These are phyloP conservation scores for Calocybe gangraenosa DNA, from an alignment of 768 basidiomycete species.

Conservation along the genomic window DNA sequence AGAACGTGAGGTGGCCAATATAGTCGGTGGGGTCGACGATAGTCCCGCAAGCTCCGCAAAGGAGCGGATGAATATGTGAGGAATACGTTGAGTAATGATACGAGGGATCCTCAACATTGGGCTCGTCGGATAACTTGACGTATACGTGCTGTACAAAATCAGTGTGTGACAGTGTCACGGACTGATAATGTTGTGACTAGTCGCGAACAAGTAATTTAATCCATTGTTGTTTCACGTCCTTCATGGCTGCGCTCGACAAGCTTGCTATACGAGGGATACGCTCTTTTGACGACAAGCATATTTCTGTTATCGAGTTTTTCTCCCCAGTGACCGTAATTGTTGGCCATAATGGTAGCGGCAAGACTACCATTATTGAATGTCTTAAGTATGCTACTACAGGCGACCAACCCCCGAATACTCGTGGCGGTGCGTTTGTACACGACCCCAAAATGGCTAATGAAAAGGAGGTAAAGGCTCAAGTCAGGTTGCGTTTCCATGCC, in stretches of 20 bases:
- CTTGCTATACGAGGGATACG: conserved; percentile 93
- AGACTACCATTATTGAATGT: conserved; percentile 99
- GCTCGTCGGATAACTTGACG: background rate
- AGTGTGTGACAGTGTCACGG: conserved; percentile 10
- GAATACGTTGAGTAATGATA: conserved; percentile 6
- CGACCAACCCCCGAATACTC: conserved; percentile 95
- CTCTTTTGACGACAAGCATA: conserved; percentile 93
- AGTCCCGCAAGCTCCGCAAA: conserved; percentile 21
- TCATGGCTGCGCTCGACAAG: conserved; percentile 84
- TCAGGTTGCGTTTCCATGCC: conserved; percentile 89
- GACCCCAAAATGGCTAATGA: conserved; percentile 99
- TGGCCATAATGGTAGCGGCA: conserved; percentile 97
- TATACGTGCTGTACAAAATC: too few species aligned
- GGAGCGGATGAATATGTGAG: conserved; percentile 17
- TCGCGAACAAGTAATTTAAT: conserved; percentile 1
- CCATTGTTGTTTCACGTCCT: too few species aligned
- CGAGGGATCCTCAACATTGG: conserved; percentile 15
- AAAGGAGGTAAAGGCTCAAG: conserved; percentile 98
- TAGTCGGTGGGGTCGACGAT: conserved; percentile 6
- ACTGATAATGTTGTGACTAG: background rate
- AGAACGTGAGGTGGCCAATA: conserved; percentile 7
- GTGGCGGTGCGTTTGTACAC: conserved; percentile 97
- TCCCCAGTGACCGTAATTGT: conserved; percentile 97
- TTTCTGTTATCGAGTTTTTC: conserved; percentile 95
- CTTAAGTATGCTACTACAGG: conserved; percentile 99